Conservation (phyloP, 441 rosid species). For the Manihot esculenta region DNA sequence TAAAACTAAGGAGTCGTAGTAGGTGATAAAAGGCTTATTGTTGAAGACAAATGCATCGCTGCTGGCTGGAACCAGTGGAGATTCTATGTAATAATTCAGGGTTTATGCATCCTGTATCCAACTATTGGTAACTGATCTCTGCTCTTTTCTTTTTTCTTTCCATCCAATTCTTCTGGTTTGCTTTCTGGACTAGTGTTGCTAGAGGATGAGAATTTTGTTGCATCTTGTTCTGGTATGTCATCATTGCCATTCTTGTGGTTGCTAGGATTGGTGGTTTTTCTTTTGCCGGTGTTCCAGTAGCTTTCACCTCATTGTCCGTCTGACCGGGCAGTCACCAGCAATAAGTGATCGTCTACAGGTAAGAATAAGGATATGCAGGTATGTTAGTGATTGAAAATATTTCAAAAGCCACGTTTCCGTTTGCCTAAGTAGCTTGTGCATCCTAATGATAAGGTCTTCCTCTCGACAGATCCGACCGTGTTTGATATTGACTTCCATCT, state of each 20-base stretch:
- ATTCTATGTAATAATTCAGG: conserved; percentile 33
- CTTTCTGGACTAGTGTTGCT: conserved; percentile 17
- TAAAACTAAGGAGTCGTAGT: conserved; percentile 45
- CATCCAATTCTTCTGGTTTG: conserved; percentile 18
- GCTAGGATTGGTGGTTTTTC: conserved; percentile 33
- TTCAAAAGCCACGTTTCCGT: no score
- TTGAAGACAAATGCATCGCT: conserved; percentile 40
- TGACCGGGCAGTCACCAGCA: conserved; percentile 81
- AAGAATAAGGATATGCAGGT: neutral
- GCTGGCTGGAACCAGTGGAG: conserved; percentile 34
- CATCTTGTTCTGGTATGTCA: conserved; percentile 1
- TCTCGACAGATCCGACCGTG: conserved; percentile 64
- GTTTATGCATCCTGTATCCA: conserved; percentile 40
- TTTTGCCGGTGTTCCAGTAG: conserved; percentile 71
- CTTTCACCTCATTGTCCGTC: conserved; percentile 89
- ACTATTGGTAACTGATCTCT: conserved; percentile 12
- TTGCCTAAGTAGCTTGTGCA: conserved; percentile 90
- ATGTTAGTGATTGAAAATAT: neutral
- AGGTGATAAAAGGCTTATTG: conserved; percentile 40
- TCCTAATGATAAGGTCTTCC: conserved; percentile 81
- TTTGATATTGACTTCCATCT: conserved; percentile 66
- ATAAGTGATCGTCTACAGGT: conserved; percentile 73
- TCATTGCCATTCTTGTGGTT: neutral
- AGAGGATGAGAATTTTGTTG: conserved; percentile 13
- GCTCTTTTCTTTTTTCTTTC: conserved; percentile 14